Conservation (phyloP, 2,329 filamentous ascomycete genomes). For the Colletotrichum sp. region DNA sequence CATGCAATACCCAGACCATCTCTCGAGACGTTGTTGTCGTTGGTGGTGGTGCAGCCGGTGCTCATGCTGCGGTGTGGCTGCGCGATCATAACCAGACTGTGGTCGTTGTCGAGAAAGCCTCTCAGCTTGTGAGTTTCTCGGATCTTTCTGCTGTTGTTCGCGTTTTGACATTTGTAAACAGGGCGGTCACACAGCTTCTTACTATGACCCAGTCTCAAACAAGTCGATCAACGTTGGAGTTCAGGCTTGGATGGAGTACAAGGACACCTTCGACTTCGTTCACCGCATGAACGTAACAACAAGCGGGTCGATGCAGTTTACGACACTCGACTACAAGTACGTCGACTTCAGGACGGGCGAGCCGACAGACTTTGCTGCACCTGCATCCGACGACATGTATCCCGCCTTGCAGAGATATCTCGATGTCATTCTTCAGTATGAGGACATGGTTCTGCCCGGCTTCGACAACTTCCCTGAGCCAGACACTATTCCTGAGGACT, state of each 20-base stretch:
- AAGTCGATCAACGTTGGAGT: constrained; percentile 25
- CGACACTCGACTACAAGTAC: constrained; percentile 24
- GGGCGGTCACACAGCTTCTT: constrained; percentile 38
- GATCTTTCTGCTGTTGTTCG: neutral
- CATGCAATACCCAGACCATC: constrained; percentile 3
- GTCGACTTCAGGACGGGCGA: constrained; percentile 41
- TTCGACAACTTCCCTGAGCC: constrained; percentile 46
- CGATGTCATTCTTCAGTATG: constrained; percentile 32
- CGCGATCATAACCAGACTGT: constrained; percentile 39
- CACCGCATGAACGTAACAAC: constrained; percentile 35
- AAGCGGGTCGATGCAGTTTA: constrained; percentile 29
- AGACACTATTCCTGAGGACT: constrained; percentile 46
- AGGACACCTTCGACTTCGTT: constrained; percentile 35
- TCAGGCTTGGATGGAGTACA: constrained; percentile 32
- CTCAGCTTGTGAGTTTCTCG: constrained; percentile 28
- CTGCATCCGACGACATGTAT: constrained; percentile 24
- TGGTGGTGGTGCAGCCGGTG: constrained; percentile 46
- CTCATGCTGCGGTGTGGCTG: constrained; percentile 43
- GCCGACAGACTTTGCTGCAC: constrained; percentile 29
- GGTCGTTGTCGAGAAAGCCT: constrained; percentile 42
- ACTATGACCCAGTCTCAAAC: constrained; percentile 29
- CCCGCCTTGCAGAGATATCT: constrained; percentile 33
- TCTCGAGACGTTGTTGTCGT: constrained; percentile 36
- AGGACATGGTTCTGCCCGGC: constrained; percentile 36
- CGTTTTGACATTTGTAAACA: neutral